A percentile compares a stretch with the other conserved stretches of the same genome.
Conservation (phyloP, 306 rosid genomes). For the Sophora flavescens region DNA sequence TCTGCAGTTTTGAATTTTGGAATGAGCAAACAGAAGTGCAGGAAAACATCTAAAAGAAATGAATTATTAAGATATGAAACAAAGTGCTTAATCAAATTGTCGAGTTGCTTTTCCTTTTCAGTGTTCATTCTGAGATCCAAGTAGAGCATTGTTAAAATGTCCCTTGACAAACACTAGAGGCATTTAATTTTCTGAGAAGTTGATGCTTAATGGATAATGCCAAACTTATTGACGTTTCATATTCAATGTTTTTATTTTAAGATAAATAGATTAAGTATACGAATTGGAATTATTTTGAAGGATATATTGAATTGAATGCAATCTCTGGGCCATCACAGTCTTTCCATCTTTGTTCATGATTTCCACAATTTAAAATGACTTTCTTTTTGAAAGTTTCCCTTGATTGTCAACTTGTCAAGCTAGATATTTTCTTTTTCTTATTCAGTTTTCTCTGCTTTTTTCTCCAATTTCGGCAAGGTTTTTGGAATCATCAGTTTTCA, state of each 20-base stretch:
- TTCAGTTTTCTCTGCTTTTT: too few relatives aligned
- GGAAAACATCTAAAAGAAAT: slow-evolving; percentile 25
- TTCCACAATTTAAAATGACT: too few relatives aligned
- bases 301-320: slow-evolving; percentile 42
- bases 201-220: slow-evolving; percentile 19
- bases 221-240: slow-evolving; percentile 10
- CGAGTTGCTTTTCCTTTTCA: slow-evolving; percentile 22
- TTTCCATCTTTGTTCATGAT: too few relatives aligned
- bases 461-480: too few relatives aligned
- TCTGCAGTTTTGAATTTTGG: slow-evolving; percentile 36
- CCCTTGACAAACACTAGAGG: slow-evolving; percentile 3
- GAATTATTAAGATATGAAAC: slow-evolving; percentile 16
- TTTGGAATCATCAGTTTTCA: too few relatives aligned
- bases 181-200: slow-evolving; percentile 16
- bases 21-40: slow-evolving; percentile 36
- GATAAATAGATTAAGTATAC: slow-evolving; percentile 10
- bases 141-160: slow-evolving; percentile 25
- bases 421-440: too few relatives aligned
- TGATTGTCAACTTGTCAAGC: too few relatives aligned
- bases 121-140: slow-evolving; percentile 36
- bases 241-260: slow-evolving; percentile 15
- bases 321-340: too few relatives aligned
- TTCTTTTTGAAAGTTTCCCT: too few relatives aligned
- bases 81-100: slow-evolving; percentile 20
- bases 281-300: slow-evolving; percentile 34